Evolutionary conservation across 1,284 basidiomycete species (phyloP).

Genomic region (Malassezia equina): DNA sequence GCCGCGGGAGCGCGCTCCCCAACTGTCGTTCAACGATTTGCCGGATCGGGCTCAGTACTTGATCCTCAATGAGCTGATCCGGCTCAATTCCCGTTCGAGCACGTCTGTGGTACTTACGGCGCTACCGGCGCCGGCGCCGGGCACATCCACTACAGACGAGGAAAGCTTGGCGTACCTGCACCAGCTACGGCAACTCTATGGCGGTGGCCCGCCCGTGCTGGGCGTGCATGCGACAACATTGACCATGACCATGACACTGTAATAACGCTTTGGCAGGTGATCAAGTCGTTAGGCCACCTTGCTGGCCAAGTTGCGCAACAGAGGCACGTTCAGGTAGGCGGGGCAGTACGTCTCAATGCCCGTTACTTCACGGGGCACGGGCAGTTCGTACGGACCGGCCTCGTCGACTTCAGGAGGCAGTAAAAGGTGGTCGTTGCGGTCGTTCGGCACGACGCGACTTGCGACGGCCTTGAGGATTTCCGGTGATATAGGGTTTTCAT

Average conservation of each 20-base stretch:
- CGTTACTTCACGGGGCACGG: constrained; percentile 43
- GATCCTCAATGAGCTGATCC: constrained; percentile 45
- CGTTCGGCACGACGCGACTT: constrained; percentile 44
- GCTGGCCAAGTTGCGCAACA: constrained; percentile 37
- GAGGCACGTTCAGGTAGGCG: constrained; percentile 43
- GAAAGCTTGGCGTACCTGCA: constrained; percentile 33
- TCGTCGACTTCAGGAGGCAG: constrained; percentile 47
- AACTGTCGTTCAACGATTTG: constrained; percentile 41
- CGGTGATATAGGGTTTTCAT: constrained; percentile 56
- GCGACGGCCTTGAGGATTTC: constrained; percentile 48
- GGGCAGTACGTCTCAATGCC: constrained; percentile 48
- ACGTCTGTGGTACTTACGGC: constrained; percentile 44
- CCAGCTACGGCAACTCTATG: constrained; percentile 39
- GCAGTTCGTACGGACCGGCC: constrained; percentile 46
- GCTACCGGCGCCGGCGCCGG: constrained; percentile 41
- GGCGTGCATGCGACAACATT: constrained; percentile 44
- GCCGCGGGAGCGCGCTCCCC: not conserved
- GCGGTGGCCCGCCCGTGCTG: constrained; percentile 40
- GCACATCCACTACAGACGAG: constrained; percentile 31
- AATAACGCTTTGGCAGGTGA: too few relatives aligned
- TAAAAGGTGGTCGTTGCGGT: constrained; percentile 46
- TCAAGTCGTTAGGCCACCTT: constrained; percentile 36
- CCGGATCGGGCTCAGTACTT: constrained; percentile 46
- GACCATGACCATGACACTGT: constrained; percentile 41
- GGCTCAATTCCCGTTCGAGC: constrained; percentile 28